Evolutionary conservation across 176 grass and related monocot species (phyloP).

Genomic region (Oryza coarctata): DNA sequence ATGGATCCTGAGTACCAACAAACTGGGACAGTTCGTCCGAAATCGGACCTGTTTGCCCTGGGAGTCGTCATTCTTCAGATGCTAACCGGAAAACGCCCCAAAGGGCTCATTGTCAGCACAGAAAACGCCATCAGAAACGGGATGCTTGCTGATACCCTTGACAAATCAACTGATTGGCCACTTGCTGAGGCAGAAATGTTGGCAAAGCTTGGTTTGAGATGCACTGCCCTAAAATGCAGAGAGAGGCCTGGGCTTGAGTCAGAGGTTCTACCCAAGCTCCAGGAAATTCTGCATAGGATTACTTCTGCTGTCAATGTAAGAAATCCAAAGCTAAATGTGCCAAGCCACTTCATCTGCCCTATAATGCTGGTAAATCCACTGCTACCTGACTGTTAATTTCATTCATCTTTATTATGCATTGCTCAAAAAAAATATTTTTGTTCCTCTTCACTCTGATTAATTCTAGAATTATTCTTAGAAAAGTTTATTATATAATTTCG

Average conservation of each 20-base stretch:
- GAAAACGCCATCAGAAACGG: conserved; percentile 52
- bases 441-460: not conserved
- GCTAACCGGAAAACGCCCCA: conserved; percentile 56
- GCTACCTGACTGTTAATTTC: not conserved
- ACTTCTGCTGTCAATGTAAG: conserved; percentile 36
- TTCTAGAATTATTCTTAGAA: not conserved
- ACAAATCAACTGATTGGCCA: conserved; percentile 62
- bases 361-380: conserved; percentile 59
- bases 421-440: not conserved
- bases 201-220: conserved; percentile 64
- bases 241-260: conserved; percentile 74
- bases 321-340: conserved; percentile 26
- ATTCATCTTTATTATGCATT: not conserved
- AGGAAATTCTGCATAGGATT: conserved; percentile 52
- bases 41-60: conserved; percentile 78
- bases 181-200: conserved; percentile 60
- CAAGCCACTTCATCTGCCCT: conserved; percentile 79
- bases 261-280: conserved; percentile 65
- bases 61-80: conserved; percentile 75
- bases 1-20: conserved; percentile 97
- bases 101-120: conserved; percentile 50
- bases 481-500: not conserved
- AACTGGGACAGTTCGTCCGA: conserved; percentile 79
- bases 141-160: conserved; percentile 42
- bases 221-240: conserved; percentile 67